Conservation (phyloP, 1,284 basidiomycete genomes). For the Ustilago xerochloae region DNA sequence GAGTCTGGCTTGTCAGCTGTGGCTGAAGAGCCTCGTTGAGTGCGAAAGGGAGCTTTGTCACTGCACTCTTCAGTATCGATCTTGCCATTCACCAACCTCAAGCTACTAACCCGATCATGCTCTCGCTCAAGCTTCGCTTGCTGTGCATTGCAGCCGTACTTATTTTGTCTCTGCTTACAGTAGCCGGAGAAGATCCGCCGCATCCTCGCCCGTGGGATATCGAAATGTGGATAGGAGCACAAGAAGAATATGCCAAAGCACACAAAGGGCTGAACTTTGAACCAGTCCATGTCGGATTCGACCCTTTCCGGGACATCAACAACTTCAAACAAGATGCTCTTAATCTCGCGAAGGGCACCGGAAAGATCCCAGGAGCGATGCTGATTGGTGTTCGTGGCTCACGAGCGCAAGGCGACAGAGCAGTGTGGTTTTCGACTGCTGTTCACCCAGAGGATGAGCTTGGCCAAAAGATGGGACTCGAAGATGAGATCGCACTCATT, state of each 20-base stretch:
- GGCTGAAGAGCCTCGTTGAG: no score
- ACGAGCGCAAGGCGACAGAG: neutral
- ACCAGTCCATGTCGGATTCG: neutral
- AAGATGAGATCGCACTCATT: neutral
- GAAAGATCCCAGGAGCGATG: slow-evolving; percentile 1
- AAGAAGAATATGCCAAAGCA: neutral
- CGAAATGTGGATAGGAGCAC: slow-evolving; percentile 6
- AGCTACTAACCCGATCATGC: no score
- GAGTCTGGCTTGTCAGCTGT: no score
- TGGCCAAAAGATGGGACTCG: neutral
- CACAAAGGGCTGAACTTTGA: neutral
- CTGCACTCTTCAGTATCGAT: no score
- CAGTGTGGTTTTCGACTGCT: neutral
- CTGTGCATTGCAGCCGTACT: neutral
- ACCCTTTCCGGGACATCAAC: neutral
- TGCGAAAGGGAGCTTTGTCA: no score
- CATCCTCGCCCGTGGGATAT: slow-evolving; percentile 2
- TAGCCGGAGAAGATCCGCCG: neutral
- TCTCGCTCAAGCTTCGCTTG: neutral
- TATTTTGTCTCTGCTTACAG: neutral
- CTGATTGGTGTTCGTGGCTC: slow-evolving; percentile 7
- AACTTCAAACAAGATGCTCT: slow-evolving; percentile 1
- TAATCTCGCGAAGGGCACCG: neutral
- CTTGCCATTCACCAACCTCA: no score
- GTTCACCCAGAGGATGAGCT: neutral